Conservation (phyloP, 169 alveolate species). For the Cystoisospora suis region DNA sequence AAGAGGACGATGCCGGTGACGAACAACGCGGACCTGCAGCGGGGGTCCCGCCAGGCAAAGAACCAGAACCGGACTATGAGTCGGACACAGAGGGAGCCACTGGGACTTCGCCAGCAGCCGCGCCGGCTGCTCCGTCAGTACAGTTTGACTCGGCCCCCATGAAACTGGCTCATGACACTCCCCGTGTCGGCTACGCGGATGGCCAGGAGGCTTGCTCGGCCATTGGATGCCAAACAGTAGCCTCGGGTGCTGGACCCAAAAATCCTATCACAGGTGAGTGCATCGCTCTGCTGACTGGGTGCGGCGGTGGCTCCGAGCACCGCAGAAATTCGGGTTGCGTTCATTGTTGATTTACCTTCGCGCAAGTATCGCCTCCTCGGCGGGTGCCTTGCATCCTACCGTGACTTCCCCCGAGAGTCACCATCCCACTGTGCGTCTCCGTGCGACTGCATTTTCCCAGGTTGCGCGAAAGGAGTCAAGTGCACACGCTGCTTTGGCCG, state of each 20-base stretch:
- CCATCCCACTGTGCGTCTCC: no score
- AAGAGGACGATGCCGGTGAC: neutral
- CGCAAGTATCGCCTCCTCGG: neutral
- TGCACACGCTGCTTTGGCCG: neutral
- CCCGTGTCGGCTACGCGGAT: constrained; percentile 7
- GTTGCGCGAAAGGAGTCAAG: neutral
- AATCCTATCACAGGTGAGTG: neutral
- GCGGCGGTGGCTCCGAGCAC: no score
- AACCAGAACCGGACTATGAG: neutral
- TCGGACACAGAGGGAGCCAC: neutral
- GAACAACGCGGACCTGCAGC: neutral
- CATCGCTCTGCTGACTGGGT: no score
- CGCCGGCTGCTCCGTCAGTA: neutral
- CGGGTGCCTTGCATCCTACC: neutral
- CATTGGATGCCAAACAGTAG: neutral
- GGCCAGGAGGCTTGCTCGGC: constrained; percentile 13
- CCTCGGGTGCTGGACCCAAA: neutral
- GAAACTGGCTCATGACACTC: neutral
- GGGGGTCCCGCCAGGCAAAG: no score
- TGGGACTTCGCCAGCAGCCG: neutral
- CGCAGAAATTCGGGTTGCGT: neutral
- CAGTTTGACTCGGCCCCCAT: neutral
- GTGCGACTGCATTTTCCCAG: neutral
- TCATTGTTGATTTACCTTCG: neutral
- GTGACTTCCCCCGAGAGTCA: no score